Evolutionary conservation across 2,329 filamentous ascomycete species (phyloP), one percentile per base, ranked within the genome.

Genomic region (Emmonsia crescens): DNA sequence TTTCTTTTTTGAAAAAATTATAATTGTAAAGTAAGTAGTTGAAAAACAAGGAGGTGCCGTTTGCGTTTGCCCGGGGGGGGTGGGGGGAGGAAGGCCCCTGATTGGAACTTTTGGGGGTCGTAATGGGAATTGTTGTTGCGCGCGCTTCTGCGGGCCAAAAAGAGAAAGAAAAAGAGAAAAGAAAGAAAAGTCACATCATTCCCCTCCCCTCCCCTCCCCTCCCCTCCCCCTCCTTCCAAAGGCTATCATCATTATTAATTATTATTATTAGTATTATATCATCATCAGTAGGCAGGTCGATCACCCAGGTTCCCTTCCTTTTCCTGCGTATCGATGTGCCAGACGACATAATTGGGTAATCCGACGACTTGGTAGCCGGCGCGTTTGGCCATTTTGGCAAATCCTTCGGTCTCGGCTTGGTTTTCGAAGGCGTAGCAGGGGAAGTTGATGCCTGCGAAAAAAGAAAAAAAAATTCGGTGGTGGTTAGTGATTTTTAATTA

Each of bases 391-490:
- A 99, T 99, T 75, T 95, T 96, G 44, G 94, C 94, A 72, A 99
- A 99, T 6, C 94, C 94, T 78, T 99, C 94, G 4, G 94, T 99
- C 77, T 99, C 94, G 66, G 94, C 94, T 78, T 99, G 94, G 76
- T 99, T 97, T 75, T 99, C 94, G 73, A 99, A 99, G 2, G 94
- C 84, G 71, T 99, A 99, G 73, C 86, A 87, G 9, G 94, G 94
- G 76, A 99, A 99, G 76, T 99, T 99, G 79, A 99, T 94, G 65
- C 93, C 92, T 93, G 66, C n/a, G n/a, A n/a, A n/a, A n/a, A n/a
- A n/a, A n/a, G n/a, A n/a, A n/a, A n/a, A n/a, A n/a, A n/a, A n/a
- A n/a, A n/a, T n/a, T n/a, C n/a, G n/a, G n/a, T n/a, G n/a, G n/a
- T n/a, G n/a, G n/a, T n/a, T n/a, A n/a, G n/a, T n/a, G n/a, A n/a